Base-by-base conservation (phyloP, 1,284 basidiomycete species). In the Moesziomyces globuligerus region DNA sequence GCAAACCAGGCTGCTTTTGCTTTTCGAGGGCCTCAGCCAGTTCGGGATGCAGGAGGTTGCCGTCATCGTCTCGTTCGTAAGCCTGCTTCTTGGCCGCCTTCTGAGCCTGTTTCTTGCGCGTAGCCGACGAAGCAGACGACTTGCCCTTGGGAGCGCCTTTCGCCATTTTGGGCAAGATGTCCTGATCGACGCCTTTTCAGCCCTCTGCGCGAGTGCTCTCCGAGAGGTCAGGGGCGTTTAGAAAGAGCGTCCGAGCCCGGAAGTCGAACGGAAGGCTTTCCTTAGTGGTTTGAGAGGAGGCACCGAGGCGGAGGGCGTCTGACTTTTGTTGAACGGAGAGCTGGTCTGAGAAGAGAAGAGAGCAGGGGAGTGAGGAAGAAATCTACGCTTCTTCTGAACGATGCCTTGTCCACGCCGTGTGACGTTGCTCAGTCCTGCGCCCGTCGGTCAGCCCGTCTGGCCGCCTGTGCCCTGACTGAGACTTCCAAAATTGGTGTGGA, bases 41-140 rank as follows among this genome's bases (percentile, higher is more conserved):
- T 11, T 55, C 44, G 20, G 59, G 64, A 51, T 51, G 55, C 17
- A 51, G 52, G 15, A 58, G 61, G n/a, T 64, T 72, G 29, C 56
- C 59, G 18, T 73, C 60, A 7, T 59, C 53, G 15, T 65, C 66
- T 21, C 62, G 53, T 32, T 72, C 74, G 51, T 68, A 67, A 20
- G 76, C 78, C 2, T 25, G 23, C 49, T 75, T 78, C 39, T 72
- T 78, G 18, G 76, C 75, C 10, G 76, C 75, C 41, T 78, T 76
- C 26, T 52, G 58, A 18, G 79, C 80, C 49, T 82, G 74, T 72
- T 82, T 82, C 64, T 82, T 82, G 47, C 79, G 74, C 9, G 80
- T 82, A 15, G 62, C 77, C 11, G 79, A 74, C 10, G 80, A 75
- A 26, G 80, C 80, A 18, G 80, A 81, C 18, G 78, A 78, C 68